A percentile compares a stretch with the other conserved stretches of the same genome.
Conservation (phyloP, 495 filamentous ascomycete genomes). For the Tuber umbilicatum region DNA sequence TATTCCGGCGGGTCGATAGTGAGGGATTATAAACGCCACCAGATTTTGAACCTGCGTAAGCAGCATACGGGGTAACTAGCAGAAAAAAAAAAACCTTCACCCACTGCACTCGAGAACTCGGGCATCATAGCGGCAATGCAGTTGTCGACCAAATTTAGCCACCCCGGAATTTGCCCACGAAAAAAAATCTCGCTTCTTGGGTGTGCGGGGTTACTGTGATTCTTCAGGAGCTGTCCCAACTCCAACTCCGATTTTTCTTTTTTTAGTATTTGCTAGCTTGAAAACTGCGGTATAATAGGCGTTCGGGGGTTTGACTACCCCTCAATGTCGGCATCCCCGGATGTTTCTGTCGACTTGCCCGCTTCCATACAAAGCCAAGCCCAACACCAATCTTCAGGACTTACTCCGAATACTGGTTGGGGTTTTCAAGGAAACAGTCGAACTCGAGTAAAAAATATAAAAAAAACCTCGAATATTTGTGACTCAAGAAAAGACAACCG, state of each 20-base stretch:
- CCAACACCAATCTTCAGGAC: no score
- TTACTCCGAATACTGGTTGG: no score
- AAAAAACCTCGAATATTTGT: background rate
- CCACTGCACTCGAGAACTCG: background rate
- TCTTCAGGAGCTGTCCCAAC: no score
- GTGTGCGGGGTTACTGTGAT: background rate
- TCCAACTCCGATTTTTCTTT: no score
- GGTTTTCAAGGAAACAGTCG: no score
- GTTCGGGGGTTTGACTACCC: no score
- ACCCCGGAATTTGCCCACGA: background rate
- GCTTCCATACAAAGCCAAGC: no score
- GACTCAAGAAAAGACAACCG: background rate
- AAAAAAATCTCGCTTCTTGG: background rate
- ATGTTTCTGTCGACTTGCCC: no score
- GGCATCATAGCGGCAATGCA: background rate
- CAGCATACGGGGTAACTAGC: background rate
- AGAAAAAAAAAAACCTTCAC: background rate
- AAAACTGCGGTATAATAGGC: no score
- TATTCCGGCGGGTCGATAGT: background rate
- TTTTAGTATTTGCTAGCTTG: no score
- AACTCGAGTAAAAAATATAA: no score
- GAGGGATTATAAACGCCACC: background rate
- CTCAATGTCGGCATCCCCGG: no score
- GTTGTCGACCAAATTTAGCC: background rate
- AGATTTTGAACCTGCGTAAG: background rate